A percentile compares a stretch with the other conserved stretches of the same genome.
phyloP scores from a whole-genome alignment of 768 basidiomycete genomes.

The Calocybe cyanea region DNA sequence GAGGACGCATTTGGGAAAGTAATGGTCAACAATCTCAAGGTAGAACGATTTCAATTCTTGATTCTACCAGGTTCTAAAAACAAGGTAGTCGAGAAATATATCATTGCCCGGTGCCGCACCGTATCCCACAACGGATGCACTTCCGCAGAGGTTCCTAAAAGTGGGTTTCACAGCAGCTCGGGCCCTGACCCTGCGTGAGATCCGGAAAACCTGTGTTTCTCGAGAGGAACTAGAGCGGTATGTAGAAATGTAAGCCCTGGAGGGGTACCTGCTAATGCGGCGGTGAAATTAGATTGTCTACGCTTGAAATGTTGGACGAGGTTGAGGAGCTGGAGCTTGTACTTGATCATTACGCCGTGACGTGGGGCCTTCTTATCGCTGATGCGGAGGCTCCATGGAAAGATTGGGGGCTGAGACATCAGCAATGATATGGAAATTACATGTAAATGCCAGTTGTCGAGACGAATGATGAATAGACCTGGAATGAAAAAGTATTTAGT shows the following conservation, averaged over 20 bases:
- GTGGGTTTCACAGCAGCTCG: conserved; percentile 51
- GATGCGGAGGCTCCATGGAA: conserved; percentile 24
- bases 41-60: conserved; percentile 19
- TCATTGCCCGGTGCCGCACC: conserved; percentile 68
- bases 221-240: conserved; percentile 56
- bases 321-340: conserved; percentile 93
- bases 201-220: conserved; percentile 50
- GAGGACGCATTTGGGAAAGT: conserved; percentile 88
- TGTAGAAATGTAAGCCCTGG: conserved; percentile 12
- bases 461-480: conserved; percentile 4
- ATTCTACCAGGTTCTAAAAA: conserved; percentile 4
- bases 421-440: too few relatives aligned
- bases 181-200: conserved; percentile 66
- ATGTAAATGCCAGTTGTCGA: not conserved
- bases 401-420: conserved; percentile 31
- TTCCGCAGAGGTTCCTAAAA: conserved; percentile 56
- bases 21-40: conserved; percentile 86
- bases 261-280: too few relatives aligned
- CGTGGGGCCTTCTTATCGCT: conserved; percentile 52
- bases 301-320: conserved; percentile 88
- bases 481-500: not conserved
- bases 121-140: conserved; percentile 52
- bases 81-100: conserved; percentile 61
- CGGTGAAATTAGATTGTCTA: conserved; percentile 53
- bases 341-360: conserved; percentile 83